phyloP scores from a whole-genome alignment of 2,329 filamentous ascomycete genomes.

The Thelonectria discophora region DNA sequence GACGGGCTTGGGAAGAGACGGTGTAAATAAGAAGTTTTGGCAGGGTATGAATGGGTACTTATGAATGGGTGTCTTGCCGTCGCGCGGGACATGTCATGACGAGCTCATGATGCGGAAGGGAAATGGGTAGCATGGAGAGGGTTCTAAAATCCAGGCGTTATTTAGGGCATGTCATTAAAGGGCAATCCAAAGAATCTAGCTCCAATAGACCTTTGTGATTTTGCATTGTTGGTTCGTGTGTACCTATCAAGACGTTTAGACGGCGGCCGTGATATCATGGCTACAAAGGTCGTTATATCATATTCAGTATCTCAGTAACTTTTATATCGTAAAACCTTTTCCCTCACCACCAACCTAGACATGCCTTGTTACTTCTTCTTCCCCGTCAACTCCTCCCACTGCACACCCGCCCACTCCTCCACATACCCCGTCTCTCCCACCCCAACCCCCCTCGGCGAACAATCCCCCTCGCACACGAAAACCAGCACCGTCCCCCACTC shows the following conservation, averaged over 20 bases:
- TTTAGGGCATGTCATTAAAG: conserved; percentile 49
- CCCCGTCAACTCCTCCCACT: conserved; percentile 83
- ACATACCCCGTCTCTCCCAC: conserved; percentile 77
- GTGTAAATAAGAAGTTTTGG: conserved; percentile 37
- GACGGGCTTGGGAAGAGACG: conserved; percentile 83
- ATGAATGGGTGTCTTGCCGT: conserved; percentile 29
- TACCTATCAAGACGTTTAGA: conserved; percentile 8
- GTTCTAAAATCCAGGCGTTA: conserved; percentile 49
- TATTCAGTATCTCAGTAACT: conserved; percentile 8
- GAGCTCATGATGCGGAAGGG: conserved; percentile 41
- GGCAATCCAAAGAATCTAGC: conserved; percentile 47
- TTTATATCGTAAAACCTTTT: conserved; percentile 35
- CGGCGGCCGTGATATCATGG: neutral
- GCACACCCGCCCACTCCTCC: conserved; percentile 97
- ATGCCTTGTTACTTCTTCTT: conserved; percentile 45
- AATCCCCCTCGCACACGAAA: conserved; percentile 84
- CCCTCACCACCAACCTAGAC: neutral
- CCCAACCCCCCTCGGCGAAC: conserved; percentile 66
- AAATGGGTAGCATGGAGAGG: conserved; percentile 43
- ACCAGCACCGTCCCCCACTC: conserved; percentile 96
- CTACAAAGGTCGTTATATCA: conserved; percentile 13
- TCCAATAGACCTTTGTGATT: conserved; percentile 43
- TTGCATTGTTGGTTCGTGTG: conserved; percentile 30
- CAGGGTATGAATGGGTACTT: conserved; percentile 22
- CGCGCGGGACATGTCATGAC: conserved; percentile 42